These are phyloP conservation scores for Mallotus nudiflorus DNA, from an alignment of 345 rosid species.

Conservation along the genomic window DNA sequence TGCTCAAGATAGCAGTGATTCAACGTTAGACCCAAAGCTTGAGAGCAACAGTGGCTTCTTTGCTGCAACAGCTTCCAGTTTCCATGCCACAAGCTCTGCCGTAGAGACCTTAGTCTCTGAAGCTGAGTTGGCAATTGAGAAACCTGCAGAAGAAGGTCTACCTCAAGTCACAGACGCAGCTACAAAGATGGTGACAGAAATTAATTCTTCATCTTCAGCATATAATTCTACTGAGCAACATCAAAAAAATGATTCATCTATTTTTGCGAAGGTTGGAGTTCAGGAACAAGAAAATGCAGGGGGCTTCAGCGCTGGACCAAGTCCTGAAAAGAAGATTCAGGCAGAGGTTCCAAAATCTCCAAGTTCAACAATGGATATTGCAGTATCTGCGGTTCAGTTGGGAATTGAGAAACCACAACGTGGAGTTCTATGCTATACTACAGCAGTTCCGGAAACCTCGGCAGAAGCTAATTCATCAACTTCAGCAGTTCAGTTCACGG, in stretches of 20 bases:
- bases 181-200: conserved; percentile 5
- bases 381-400: conserved; percentile 1
- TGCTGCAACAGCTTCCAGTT: conserved; percentile 15
- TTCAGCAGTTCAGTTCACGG: conserved; percentile 3
- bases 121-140: conserved; percentile 4
- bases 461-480: conserved; percentile 5
- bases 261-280: conserved; percentile 12
- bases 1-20: conserved; percentile 13
- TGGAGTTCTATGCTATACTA: conserved; percentile 3
- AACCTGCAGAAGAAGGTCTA: conserved; percentile 7
- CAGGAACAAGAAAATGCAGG: conserved; percentile 25
- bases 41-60: conserved; percentile 17
- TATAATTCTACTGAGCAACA: conserved; percentile 13
- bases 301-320: conserved; percentile 36
- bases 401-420: conserved; percentile 15
- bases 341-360: conserved; percentile 46
- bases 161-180: neutral
- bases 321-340: conserved; percentile 24
- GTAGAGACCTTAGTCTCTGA: conserved; percentile 4
- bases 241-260: conserved; percentile 12
- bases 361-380: conserved; percentile 10
- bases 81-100: conserved; percentile 9
- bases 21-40: conserved; percentile 20
- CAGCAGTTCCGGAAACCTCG: neutral
- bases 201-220: conserved; percentile 1